Percentiles rank a stretch among this genome's conserved stretches.
Evolutionary conservation across 202 grass and related monocot genomes (phyloP).

Genomic region (Cymbopogon flexuosus): DNA sequence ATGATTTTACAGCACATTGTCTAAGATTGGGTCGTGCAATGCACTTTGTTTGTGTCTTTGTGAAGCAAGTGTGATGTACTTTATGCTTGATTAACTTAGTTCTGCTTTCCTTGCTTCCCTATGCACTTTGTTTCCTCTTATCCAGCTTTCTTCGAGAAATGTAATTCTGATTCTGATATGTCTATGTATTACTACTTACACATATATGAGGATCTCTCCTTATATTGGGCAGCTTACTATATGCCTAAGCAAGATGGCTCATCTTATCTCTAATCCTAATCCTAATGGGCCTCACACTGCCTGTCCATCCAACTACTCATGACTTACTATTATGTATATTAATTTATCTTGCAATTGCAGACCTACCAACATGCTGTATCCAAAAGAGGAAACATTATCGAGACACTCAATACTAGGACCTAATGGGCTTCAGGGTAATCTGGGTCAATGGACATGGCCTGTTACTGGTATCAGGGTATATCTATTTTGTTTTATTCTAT

Average conservation of each 20-base stretch:
- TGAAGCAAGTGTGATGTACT: background rate
- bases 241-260: background rate
- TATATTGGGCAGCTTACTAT: background rate
- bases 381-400: conserved; percentile 89
- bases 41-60: conserved; percentile 1
- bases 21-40: conserved; percentile 4
- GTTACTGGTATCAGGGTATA: conserved; percentile 81
- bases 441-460: conserved; percentile 49
- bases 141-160: conserved; percentile 17
- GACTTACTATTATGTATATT: conserved; percentile 3
- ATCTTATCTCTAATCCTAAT: background rate
- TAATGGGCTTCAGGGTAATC: conserved; percentile 56
- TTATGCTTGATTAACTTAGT: background rate
- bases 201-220: background rate
- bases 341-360: conserved; percentile 44
- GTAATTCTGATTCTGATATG: background rate
- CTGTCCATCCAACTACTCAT: background rate
- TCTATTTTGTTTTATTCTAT: conserved; percentile 36
- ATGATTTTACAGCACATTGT: conserved; percentile 2
- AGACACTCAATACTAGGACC: conserved; percentile 92
- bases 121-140: conserved; percentile 22
- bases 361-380: conserved; percentile 57
- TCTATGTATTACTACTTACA: background rate
- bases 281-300: background rate
- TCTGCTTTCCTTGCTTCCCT: background rate